phyloP scores from a whole-genome alignment of 371 early-diverging fungal genomes.

The Parasitella parasitica region DNA sequence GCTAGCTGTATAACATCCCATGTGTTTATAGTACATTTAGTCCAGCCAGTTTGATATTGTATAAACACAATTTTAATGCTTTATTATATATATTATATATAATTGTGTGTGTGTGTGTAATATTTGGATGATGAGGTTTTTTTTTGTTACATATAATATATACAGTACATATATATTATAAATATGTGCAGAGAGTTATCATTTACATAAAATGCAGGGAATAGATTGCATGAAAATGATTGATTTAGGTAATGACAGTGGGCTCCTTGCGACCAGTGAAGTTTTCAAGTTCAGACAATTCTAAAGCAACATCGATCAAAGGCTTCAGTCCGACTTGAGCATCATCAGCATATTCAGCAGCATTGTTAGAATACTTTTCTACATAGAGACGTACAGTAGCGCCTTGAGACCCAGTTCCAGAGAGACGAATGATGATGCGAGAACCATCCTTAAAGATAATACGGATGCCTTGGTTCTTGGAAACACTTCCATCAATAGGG shows the following conservation, averaged over 20 bases:
- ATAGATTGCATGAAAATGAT: neutral
- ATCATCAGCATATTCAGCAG: slow-evolving; percentile 59
- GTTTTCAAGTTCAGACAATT: slow-evolving; percentile 73
- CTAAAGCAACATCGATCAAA: slow-evolving; percentile 85
- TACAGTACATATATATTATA: too few relatives aligned
- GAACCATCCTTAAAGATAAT: slow-evolving; percentile 89
- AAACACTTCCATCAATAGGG: slow-evolving; percentile 87
- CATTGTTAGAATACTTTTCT: slow-evolving; percentile 83
- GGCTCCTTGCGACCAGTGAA: slow-evolving; percentile 90
- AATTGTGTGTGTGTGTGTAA: neutral
- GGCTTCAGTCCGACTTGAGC: slow-evolving; percentile 85
- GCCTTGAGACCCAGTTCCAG: slow-evolving; percentile 95
- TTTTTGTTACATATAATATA: neutral
- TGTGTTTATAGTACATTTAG: too few relatives aligned
- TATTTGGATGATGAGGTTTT: neutral
- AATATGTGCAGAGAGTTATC: neutral
- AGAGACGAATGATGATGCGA: slow-evolving; percentile 88
- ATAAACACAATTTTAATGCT: neutral
- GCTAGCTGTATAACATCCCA: too few relatives aligned
- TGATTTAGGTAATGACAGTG: slow-evolving; percentile 86
- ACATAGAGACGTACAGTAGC: slow-evolving; percentile 96
- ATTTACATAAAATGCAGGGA: neutral
- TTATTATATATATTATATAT: too few relatives aligned
- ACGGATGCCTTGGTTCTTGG: slow-evolving; percentile 90
- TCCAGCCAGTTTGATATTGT: too few relatives aligned